Percentiles rank a stretch among this genome's conserved stretches.
Conservation (phyloP, 495 filamentous ascomycete genomes). For the Hypoxylon lenormandii region DNA sequence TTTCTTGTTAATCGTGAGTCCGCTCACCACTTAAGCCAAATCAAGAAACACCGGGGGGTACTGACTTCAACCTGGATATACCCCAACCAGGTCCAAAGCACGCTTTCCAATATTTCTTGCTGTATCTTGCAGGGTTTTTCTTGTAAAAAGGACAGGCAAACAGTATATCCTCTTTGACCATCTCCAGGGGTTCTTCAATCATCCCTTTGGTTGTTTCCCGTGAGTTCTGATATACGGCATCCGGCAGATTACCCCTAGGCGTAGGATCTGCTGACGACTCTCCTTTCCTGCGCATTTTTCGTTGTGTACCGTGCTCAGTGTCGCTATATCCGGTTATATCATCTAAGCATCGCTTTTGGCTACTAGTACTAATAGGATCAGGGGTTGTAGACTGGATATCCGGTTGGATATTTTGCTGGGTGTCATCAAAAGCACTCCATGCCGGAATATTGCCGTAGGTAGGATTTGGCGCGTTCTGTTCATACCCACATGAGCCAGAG, state of each 20-base stretch:
- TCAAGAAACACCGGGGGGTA: neutral
- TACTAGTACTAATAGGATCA: too few species aligned
- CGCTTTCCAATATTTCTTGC: slow-evolving; percentile 37
- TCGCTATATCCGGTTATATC: neutral
- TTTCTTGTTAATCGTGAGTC: neutral
- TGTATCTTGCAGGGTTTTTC: slow-evolving; percentile 33
- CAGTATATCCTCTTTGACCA: neutral
- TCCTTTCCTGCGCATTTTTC: neutral
- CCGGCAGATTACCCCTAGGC: too few species aligned
- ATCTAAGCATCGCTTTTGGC: slow-evolving; percentile 21
- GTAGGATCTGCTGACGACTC: neutral
- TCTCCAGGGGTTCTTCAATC: neutral
- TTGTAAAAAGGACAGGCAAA: slow-evolving; percentile 46
- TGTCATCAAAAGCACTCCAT: too few species aligned
- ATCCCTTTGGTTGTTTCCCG: neutral
- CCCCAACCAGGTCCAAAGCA: slow-evolving; percentile 28
- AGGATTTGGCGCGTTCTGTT: too few species aligned
- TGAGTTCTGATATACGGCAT: neutral
- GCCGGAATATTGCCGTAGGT: too few species aligned
- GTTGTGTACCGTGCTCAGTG: neutral
- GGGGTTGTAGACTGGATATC: too few species aligned
- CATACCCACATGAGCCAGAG: too few species aligned
- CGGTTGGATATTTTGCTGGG: too few species aligned
- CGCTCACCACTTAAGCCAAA: neutral
- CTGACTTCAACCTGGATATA: slow-evolving; percentile 41